Base-by-base conservation (phyloP, 306 rosid species). In the Dryas alaskensis region DNA sequence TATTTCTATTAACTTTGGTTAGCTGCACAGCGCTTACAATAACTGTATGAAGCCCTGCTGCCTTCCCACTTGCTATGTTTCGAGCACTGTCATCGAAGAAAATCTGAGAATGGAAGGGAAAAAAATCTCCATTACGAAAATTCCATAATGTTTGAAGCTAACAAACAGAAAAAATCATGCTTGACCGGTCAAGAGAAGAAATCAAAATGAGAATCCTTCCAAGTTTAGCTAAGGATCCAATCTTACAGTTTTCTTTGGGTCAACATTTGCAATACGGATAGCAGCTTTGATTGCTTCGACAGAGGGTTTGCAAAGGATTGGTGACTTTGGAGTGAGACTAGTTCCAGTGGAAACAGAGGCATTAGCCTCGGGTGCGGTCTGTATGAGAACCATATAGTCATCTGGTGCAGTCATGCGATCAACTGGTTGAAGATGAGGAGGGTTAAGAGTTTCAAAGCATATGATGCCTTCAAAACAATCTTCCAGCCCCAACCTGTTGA, bases 361-460 rank as follows among this genome's bases (percentile, higher is more conserved):
- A 64, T 46, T 25, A 45, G 22, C 55, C 60, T 66, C 47, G 11
- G 45, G 17, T 31, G 73, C 40, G 0, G 5, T 16, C 50, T 52
- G 58, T 39, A 51, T 31, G 65, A 7, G 5, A 14, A 5, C 19
- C 17, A 10, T 31, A 39, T 47, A n/a, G 6, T 64, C 74, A 5
- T 66, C 73, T 59, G 72, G 55, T 65, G 53, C 52, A 17, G 67
- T 61, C n/a, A 54, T 10, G 78, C 19, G 44, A 22, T 74, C 72
- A 75, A 27, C 51, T 19, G 73, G 80, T 64, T 83, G 66, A 25
- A 6, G 73, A 13, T 69, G 83, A 42, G 25, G 62, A 76, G 90
- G 92, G 74, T 92, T 92, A 39, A 92, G 92, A n/a, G 91, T 92
- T 81, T 92, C 98, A 13, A 92, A 90, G 91, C 94, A 88, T 82